These are phyloP conservation scores for Purpureocillium lavendulum DNA, from an alignment of 2,329 filamentous ascomycete species.

Conservation along the genomic window DNA sequence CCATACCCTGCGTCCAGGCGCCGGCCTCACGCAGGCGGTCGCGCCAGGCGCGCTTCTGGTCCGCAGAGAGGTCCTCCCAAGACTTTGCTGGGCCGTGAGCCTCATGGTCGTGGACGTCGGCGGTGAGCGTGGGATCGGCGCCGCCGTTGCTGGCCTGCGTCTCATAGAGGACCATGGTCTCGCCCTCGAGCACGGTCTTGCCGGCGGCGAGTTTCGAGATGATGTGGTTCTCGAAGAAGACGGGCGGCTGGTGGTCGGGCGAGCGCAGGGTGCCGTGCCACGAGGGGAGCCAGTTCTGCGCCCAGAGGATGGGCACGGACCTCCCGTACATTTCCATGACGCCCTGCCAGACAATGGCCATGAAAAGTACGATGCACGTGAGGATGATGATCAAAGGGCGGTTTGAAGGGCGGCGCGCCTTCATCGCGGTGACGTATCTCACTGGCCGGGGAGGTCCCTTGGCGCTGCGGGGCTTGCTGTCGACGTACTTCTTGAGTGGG, in stretches of 20 bases:
- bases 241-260: slow-evolving; percentile 15
- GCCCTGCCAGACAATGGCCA: slow-evolving; percentile 55
- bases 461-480: slow-evolving; percentile 22
- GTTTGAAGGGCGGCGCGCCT: slow-evolving; percentile 44
- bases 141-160: background rate
- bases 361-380: slow-evolving; percentile 47
- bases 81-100: slow-evolving; percentile 44
- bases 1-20: slow-evolving; percentile 72
- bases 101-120: slow-evolving; percentile 38
- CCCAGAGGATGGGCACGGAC: slow-evolving; percentile 47
- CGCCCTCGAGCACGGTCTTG: slow-evolving; percentile 21
- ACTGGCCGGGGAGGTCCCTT: slow-evolving; percentile 37
- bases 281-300: slow-evolving; percentile 45
- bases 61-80: slow-evolving; percentile 62
- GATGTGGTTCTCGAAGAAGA: slow-evolving; percentile 21
- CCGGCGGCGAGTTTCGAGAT: slow-evolving; percentile 28
- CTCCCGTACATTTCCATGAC: slow-evolving; percentile 56
- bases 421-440: slow-evolving; percentile 62
- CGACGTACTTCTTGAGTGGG: slow-evolving; percentile 46
- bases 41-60: slow-evolving; percentile 63
- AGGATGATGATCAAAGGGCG: slow-evolving; percentile 43
- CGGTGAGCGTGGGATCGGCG: slow-evolving; percentile 20
- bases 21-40: slow-evolving; percentile 59
- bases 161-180: slow-evolving; percentile 30
- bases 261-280: slow-evolving; percentile 25